phyloP scores from a whole-genome alignment of 805 yeast genomes.

The Yamadazyma sp. region DNA sequence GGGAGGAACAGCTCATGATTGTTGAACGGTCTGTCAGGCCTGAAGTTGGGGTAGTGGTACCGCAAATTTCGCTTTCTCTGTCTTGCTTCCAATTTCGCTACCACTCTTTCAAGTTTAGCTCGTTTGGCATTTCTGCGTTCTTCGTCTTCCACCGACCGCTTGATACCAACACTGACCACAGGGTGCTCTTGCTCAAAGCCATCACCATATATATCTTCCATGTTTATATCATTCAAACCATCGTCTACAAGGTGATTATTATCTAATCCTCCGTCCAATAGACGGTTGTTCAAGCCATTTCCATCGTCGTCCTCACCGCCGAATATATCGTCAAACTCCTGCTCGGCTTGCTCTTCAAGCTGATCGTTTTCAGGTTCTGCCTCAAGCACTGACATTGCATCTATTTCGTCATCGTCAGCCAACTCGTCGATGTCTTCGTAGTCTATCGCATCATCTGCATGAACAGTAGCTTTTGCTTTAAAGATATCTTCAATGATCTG shows the following conservation, averaged over 20 bases:
- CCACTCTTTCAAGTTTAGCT: constrained; percentile 27
- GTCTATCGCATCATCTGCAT: constrained; percentile 90
- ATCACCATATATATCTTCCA: constrained; percentile 24
- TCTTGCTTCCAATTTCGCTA: constrained; percentile 30
- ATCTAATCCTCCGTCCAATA: constrained; percentile 13
- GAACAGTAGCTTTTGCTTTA: constrained; percentile 47
- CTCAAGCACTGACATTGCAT: not conserved
- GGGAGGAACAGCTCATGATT: constrained; percentile 69
- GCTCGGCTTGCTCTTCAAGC: constrained; percentile 36
- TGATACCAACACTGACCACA: not conserved
- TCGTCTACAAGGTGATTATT: constrained; percentile 19
- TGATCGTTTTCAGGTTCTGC: constrained; percentile 17
- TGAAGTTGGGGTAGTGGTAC: constrained; percentile 63
- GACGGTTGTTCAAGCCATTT: constrained; percentile 9
- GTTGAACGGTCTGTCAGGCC: constrained; percentile 52
- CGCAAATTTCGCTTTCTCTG: constrained; percentile 32
- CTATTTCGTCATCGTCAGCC: constrained; percentile 82
- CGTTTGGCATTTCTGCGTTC: constrained; percentile 25
- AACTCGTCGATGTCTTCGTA: constrained; percentile 93
- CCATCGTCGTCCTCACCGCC: constrained; percentile 28
- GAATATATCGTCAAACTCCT: constrained; percentile 40
- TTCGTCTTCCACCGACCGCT: constrained; percentile 20
- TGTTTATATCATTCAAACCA: constrained; percentile 24
- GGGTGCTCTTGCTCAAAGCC: not conserved
- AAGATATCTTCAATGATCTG: constrained; percentile 40